Evolutionary conservation across 2,329 filamentous ascomycete species (phyloP).

Genomic region (Peltaster fructicola): DNA sequence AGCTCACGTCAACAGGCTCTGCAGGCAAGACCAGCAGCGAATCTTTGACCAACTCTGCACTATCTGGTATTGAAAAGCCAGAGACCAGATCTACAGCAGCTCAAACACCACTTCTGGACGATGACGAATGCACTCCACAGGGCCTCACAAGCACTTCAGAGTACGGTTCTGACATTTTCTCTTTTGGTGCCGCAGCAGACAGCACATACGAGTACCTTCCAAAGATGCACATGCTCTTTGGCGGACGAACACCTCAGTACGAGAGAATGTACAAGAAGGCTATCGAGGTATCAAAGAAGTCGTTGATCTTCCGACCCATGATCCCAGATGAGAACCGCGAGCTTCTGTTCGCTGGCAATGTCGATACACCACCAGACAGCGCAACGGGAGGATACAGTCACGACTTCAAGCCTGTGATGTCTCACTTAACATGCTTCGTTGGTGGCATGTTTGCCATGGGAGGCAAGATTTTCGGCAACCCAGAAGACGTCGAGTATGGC

Average conservation of each 20-base stretch:
- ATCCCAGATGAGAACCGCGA: slow-evolving; percentile 46
- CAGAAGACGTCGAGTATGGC: slow-evolving; percentile 31
- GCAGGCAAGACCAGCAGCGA: no score
- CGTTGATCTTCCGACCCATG: slow-evolving; percentile 66
- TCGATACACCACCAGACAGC: slow-evolving; percentile 24
- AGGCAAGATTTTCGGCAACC: slow-evolving; percentile 33
- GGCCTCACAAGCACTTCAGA: slow-evolving; percentile 35
- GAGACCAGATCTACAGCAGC: no score
- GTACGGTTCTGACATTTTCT: slow-evolving; percentile 32
- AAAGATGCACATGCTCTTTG: slow-evolving; percentile 55
- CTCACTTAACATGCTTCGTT: slow-evolving; percentile 36
- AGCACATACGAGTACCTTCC: slow-evolving; percentile 41
- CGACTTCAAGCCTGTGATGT: slow-evolving; percentile 25
- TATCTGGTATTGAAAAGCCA: slow-evolving; percentile 7
- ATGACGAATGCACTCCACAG: slow-evolving; percentile 35
- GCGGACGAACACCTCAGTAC: slow-evolving; percentile 57
- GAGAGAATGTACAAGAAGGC: slow-evolving; percentile 51
- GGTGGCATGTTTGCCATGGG: slow-evolving; percentile 39
- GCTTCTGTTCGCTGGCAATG: slow-evolving; percentile 50
- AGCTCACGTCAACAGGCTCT: slow-evolving; percentile 1
- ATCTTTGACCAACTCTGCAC: no score
- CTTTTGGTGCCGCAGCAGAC: slow-evolving; percentile 38
- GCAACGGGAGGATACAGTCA: slow-evolving; percentile 19
- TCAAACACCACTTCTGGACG: no score
- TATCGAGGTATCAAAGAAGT: slow-evolving; percentile 49